Base-by-base conservation (phyloP, 2,329 filamentous ascomycete genomes). In the Fusarium xyrophilum region DNA sequence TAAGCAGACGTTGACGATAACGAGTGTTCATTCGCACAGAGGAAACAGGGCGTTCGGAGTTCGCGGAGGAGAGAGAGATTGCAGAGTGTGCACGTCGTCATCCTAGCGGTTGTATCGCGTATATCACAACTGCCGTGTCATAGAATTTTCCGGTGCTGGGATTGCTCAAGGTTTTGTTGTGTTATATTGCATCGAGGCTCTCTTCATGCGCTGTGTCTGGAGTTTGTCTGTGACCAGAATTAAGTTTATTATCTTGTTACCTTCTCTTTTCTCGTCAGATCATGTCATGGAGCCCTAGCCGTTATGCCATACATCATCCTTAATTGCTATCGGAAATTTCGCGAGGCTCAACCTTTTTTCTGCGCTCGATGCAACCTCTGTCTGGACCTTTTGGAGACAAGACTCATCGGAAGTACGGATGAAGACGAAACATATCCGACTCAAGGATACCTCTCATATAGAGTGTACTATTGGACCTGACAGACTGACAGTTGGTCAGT, bases 331-430 rank as follows among this genome's bases (percentile, higher is more conserved):
- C 30, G 32, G 17, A 1, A 15, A 6, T 15, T 12, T 50, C 30
- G 30, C 23, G 7, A 12, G 30, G 12, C 23, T 9, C 2, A 25
- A n/a, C 21, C 12, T 35, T n/a, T 12, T 12, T n/a, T 6, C 6
- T n/a, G 17, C 1, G 15, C 30, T 7, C 5, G 0, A 15, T 9
- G 4, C 21, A 15, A 36, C 6, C n/a, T 6, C 30, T 27, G 0
- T 50, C 21, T 10, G 30, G 9, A 14, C 1, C 2, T 9, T 8
- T 11, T 1, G 2, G 4, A 15, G 30, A 36, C 0, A 23, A 36
- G 13, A 5, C 13, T 15, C 3, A 15, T 27, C 23, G 30, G 46
- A 36, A 2, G 8, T 35, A 27, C 21, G 12, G 27, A 13, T 17
- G 7, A 9, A 8, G 12, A 8, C 8, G 8, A 4, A 5, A 30